These are phyloP conservation scores for Aquilaria yunnanensis DNA, from an alignment of 345 rosid species.

Conservation along the genomic window DNA sequence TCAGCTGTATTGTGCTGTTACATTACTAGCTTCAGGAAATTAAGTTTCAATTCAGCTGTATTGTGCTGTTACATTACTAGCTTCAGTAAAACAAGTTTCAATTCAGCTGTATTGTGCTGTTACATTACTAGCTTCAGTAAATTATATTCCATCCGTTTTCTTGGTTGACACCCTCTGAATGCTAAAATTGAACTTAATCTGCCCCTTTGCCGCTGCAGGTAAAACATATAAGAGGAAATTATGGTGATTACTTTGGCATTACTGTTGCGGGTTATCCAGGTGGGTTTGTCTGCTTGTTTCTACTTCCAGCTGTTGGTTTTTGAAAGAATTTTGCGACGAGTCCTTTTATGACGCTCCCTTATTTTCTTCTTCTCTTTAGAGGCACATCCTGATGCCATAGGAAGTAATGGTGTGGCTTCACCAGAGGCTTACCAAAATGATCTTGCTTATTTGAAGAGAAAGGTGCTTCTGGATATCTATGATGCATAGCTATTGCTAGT, in stretches of 20 bases:
- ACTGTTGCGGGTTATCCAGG: slow-evolving; percentile 99
- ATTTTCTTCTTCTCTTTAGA: slow-evolving; percentile 29
- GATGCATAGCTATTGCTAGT: no score
- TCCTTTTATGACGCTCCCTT: neutral
- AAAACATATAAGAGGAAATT: slow-evolving; percentile 62
- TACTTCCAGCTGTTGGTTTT: neutral
- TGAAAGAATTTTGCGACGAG: neutral
- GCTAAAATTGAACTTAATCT: neutral
- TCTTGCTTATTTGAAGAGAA: slow-evolving; percentile 82
- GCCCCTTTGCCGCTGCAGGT: slow-evolving; percentile 30
- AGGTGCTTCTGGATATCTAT: slow-evolving; percentile 33
- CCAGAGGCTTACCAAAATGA: slow-evolving; percentile 67
- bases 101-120: neutral
- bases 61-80: neutral
- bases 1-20: neutral
- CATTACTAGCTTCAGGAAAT: no score
- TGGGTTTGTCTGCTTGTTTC: slow-evolving; percentile 10
- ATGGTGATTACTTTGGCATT: slow-evolving; percentile 89
- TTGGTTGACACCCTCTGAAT: no score
- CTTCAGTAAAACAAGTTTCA: neutral
- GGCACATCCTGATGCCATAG: slow-evolving; percentile 93
- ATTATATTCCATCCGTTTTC: neutral
- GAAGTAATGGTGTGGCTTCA: slow-evolving; percentile 60
- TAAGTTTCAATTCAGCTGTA: neutral
- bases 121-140: no score